Evolutionary conservation across 306 rosid species (phyloP), one percentile per base, ranked within the genome.

Genomic region (Cicer bijugum): DNA sequence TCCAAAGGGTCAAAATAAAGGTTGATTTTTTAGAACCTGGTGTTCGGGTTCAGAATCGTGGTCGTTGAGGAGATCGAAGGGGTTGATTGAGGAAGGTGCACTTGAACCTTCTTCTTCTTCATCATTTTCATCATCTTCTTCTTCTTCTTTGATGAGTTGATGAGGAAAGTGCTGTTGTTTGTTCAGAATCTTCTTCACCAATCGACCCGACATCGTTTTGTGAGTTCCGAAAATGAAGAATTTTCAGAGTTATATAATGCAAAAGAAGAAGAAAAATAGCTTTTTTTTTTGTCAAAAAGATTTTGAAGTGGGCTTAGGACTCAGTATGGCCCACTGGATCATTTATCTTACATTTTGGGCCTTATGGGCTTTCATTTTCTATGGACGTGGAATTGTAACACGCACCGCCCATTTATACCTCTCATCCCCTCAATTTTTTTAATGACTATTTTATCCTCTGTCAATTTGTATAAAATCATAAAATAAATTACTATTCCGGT

Each of bases 61-160:
- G 17, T 81, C 87, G 70, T 83, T 81, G 70, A 94, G 96, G 12
- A 89, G 92, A 83, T 88, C 92, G 42, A 94, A 91, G 17, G 92
- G 97, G 85, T 94, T 91, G 79, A 89, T 38, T 19, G 87, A 80
- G 72, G 96, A 37, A 61, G 80, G 85, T 40, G 80, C 50, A 7
- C 71, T 79, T 4, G 87, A 77, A 19, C 67, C 69, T n/a, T 76
- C 71, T 51, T 71, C 80, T 12, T 63, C 33, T 15, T 64, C 70
- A 43, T 61, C 52, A 4, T 46, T 62, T 8, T 61, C 35, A 28
- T 58, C 16, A 0, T 59, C 17, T 2, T 78, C 78, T 35, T 81
- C 80, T 46, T 82, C 86, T 16, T 76, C 89, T 9, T 77, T 83
- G 40, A 76, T 82, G 40, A 75, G 66, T 19, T 81, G 69, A 14